Conservation (phyloP, 2,329 filamentous ascomycete species). For the Chrysosporium queenslandicum region DNA sequence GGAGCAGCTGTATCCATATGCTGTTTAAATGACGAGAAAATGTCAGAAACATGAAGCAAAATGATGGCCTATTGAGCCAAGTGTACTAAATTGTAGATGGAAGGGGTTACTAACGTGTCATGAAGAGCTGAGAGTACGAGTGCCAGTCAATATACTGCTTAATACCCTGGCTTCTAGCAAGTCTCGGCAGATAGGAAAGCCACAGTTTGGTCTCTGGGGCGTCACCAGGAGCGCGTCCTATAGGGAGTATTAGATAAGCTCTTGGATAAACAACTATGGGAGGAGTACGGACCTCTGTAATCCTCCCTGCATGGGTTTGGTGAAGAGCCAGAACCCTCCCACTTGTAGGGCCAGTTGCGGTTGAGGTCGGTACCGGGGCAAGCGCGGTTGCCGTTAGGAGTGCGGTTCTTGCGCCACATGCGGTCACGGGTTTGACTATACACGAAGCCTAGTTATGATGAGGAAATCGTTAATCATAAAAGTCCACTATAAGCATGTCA, state of each 20-base stretch:
- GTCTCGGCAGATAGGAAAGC: conserved; percentile 37
- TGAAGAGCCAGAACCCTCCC: conserved; percentile 42
- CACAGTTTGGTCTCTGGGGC: conserved; percentile 46
- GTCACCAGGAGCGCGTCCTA: conserved; percentile 36
- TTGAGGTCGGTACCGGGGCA: conserved; percentile 49
- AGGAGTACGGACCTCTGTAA: conserved; percentile 29
- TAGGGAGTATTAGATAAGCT: background rate
- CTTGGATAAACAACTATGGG: background rate
- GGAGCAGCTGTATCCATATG: conserved; percentile 52
- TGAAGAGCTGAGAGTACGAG: conserved; percentile 52
- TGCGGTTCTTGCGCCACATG: conserved; percentile 54
- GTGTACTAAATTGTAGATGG: background rate
- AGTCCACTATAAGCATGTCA: no score
- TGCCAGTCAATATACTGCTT: conserved; percentile 58
- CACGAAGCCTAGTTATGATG: conserved; percentile 44
- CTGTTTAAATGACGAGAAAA: background rate
- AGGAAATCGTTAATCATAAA: background rate
- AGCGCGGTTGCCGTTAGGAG: conserved; percentile 31
- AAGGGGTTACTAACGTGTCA: conserved; percentile 27
- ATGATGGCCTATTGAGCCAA: background rate
- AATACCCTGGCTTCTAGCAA: conserved; percentile 42
- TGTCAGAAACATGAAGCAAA: background rate
- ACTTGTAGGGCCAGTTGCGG: conserved; percentile 48
- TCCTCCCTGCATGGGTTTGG: conserved; percentile 44
- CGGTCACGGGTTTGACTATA: conserved; percentile 49